Evolutionary conservation across 805 yeast genomes (phyloP), one percentile per base, ranked within the genome.

Genomic region (Tanozyma kutaoensis): DNA sequence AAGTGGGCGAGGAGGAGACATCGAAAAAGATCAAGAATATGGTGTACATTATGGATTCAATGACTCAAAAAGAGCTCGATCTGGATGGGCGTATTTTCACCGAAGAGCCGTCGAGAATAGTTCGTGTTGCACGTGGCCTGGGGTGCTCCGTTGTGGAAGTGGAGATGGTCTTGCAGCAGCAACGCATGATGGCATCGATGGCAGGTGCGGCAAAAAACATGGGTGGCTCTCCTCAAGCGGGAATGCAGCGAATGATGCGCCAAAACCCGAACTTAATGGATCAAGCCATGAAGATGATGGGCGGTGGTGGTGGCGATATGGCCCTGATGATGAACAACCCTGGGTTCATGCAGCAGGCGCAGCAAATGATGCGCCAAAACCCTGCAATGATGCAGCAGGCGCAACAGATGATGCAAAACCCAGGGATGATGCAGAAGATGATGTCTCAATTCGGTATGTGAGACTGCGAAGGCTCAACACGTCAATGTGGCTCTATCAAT

Each of bases 81-180:
- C 70, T 82, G 36, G 97, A 88, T 50, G 97, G 97, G 2, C 60
- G 72, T 33, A 54, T 80, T 13, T 84, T 88, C 50, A 63, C 69
- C 21, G 72, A 75, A 28, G 74, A 86, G 51, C 97, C 97, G 5
- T 64, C 76, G 24, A 69, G 98, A 50, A 72, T 88, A 27, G 70
- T 85, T 4, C 67, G 98, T 42, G 88, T 88, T 4, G 97, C 97
- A 0, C 67, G 81, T 38, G 98, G 98, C 7, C 76, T 95, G 3
- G 98, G 97, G 14, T 82, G 95, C 14, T 60, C 91, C 2, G 94
- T 79, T 1, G 71, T 82, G 5, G 97, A 88, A 39, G 95, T 88
- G 16, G 96, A 88, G 50, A 82, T 85, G 69, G 81, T 88, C 18
- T 60, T 88, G 35, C 65, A 75, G 57, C 97, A 91, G 55, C 94